Percentiles rank a stretch among this genome's conserved stretches.
Conservation (phyloP, 176 grass and related monocot genomes). For the Rhipidocladum racemiflorum region DNA sequence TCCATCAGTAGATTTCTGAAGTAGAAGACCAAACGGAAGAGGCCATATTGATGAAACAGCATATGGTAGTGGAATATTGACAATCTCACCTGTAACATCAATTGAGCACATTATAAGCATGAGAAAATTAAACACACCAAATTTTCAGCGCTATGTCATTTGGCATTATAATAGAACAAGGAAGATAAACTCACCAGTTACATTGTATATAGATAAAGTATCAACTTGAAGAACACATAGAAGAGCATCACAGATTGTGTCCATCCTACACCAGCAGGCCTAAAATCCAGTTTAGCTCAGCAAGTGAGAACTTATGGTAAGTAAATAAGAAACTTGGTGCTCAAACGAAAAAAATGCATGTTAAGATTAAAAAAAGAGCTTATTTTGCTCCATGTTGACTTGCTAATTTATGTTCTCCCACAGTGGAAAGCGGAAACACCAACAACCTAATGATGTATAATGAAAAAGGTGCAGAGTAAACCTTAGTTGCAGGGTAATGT, state of each 20-base stretch:
- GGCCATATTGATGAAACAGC: slow-evolving; percentile 86
- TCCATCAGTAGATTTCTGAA: slow-evolving; percentile 79
- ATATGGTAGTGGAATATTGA: slow-evolving; percentile 71
- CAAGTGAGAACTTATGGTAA: slow-evolving; percentile 23
- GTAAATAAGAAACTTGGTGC: slow-evolving; percentile 24
- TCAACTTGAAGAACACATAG: slow-evolving; percentile 85
- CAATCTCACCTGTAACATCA: slow-evolving; percentile 65
- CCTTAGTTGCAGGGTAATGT: neutral
- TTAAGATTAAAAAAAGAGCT: neutral
- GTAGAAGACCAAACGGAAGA: slow-evolving; percentile 74
- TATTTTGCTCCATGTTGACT: neutral
- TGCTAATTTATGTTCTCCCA: neutral
- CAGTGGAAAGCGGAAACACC: neutral
- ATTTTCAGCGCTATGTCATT: slow-evolving; percentile 1
- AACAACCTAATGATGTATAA: neutral
- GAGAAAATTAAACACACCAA: slow-evolving; percentile 4
- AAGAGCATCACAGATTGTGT: slow-evolving; percentile 68
- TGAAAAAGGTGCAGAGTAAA: neutral
- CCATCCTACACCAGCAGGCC: slow-evolving; percentile 92
- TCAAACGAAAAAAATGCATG: neutral
- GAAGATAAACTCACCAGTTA: slow-evolving; percentile 49
- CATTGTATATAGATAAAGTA: slow-evolving; percentile 79
- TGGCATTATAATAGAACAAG: neutral
- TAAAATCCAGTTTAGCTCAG: slow-evolving; percentile 37
- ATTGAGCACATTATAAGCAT: slow-evolving; percentile 14